Evolutionary conservation across 371 early-diverging fungal species (phyloP).

Genomic region (Mortierella sp.): DNA sequence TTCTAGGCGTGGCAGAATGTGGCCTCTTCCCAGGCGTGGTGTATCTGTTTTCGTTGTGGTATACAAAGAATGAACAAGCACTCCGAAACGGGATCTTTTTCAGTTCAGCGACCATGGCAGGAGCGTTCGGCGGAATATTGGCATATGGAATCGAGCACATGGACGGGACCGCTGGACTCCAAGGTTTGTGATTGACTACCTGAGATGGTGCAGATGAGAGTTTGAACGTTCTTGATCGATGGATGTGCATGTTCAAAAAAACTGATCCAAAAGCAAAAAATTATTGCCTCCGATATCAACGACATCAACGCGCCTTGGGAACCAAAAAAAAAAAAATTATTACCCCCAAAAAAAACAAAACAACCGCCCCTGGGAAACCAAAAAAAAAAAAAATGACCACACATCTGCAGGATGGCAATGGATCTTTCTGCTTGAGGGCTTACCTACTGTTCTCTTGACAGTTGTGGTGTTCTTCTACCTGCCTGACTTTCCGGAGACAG

Average conservation of each 20-base stretch:
- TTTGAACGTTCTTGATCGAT: too few species aligned
- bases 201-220: too few species aligned
- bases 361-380: too few species aligned
- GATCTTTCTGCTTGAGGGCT: conserved; percentile 68
- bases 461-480: conserved; percentile 59
- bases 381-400: too few species aligned
- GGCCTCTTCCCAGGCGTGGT: conserved; percentile 83
- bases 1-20: conserved; percentile 71
- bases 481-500: conserved; percentile 68
- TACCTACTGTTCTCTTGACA: conserved; percentile 59
- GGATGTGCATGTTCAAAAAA: too few species aligned
- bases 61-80: conserved; percentile 72
- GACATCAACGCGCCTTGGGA: too few species aligned
- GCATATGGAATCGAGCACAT: conserved; percentile 66
- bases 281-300: too few species aligned
- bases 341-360: too few species aligned
- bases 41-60: conserved; percentile 81
- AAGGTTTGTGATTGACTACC: conserved; percentile 10
- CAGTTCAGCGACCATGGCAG: conserved; percentile 71
- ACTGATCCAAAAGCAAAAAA: too few species aligned
- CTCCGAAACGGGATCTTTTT: conserved; percentile 77
- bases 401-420: conserved; percentile 70
- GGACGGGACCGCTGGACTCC: conserved; percentile 58
- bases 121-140: conserved; percentile 77
- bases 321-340: too few species aligned